phyloP scores from a whole-genome alignment of 23 red algal species.

The Gracilariopsis chorda region DNA sequence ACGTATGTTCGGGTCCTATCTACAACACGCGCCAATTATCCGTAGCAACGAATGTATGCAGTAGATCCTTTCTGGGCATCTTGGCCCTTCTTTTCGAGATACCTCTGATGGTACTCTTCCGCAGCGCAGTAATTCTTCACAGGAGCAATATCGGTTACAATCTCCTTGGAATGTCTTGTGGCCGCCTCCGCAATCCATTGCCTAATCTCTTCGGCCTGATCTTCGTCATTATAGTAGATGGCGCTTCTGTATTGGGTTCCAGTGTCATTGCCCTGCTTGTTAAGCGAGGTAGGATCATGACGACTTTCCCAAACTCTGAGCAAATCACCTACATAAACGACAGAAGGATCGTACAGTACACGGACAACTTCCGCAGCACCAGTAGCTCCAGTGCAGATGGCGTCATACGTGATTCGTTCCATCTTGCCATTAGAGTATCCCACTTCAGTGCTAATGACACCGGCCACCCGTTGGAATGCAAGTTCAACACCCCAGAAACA shows the following conservation, averaged over 20 bases:
- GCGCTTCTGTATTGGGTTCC: conserved; percentile 88
- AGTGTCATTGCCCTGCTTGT: conserved; percentile 93
- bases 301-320: conserved; percentile 74
- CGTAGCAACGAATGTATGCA: conserved; percentile 63
- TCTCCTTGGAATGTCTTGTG: not conserved
- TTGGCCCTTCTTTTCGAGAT: conserved; percentile 90
- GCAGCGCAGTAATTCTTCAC: conserved; percentile 74
- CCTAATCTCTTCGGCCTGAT: conserved; percentile 62
- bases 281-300: conserved; percentile 85
- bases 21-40: no score
- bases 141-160: conserved; percentile 54
- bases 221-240: conserved; percentile 78
- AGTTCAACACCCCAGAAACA: conserved; percentile 85
- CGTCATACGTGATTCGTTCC: conserved; percentile 74
- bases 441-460: conserved; percentile 61
- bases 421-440: conserved; percentile 73
- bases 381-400: conserved; percentile 80
- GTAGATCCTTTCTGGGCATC: conserved; percentile 40
- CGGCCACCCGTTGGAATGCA: conserved; percentile 54
- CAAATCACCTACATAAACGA: conserved; percentile 46
- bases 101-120: conserved; percentile 89
- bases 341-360: conserved; percentile 71
- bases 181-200: conserved; percentile 35
- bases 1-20: no score
- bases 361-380: conserved; percentile 93